phyloP scores from a whole-genome alignment of 106 monocot species.

The Dendrobium huoshanense region DNA sequence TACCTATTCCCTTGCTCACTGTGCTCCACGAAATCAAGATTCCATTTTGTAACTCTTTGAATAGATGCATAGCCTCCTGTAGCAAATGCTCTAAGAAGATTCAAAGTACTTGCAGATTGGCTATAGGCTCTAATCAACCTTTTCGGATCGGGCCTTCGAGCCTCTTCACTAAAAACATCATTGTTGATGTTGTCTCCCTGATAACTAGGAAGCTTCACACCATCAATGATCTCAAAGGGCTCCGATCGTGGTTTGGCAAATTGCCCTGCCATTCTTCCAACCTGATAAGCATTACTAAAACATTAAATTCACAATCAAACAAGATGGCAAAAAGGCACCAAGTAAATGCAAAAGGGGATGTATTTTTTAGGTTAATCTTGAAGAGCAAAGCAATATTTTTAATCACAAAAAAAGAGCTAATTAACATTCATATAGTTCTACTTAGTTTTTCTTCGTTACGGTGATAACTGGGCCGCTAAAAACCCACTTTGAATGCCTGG shows the following conservation, averaged over 20 bases:
- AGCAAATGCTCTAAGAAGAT: slow-evolving; percentile 1
- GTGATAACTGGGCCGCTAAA: too few species aligned
- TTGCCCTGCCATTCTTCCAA: slow-evolving; percentile 24
- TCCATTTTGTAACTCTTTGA: not conserved
- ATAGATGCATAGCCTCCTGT: not conserved
- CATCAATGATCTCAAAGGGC: slow-evolving; percentile 15
- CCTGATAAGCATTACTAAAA: not conserved
- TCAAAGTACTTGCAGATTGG: slow-evolving; percentile 10
- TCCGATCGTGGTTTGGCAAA: slow-evolving; percentile 25
- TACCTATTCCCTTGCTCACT: not conserved
- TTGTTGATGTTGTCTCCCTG: slow-evolving; percentile 20
- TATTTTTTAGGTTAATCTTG: not conserved
- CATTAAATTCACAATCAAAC: not conserved
- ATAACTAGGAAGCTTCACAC: slow-evolving; percentile 13
- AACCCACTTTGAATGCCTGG: too few species aligned
- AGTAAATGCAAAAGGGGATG: not conserved
- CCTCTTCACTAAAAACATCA: slow-evolving; percentile 14
- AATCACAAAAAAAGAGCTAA: not conserved
- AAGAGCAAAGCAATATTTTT: not conserved
- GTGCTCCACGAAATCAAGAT: slow-evolving; percentile 1
- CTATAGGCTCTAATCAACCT: slow-evolving; percentile 17
- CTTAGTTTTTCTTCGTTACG: too few species aligned
- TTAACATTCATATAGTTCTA: too few species aligned
- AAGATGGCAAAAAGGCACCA: not conserved
- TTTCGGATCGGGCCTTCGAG: slow-evolving; percentile 15